phyloP scores from a whole-genome alignment of 352 stramenopile species.

The Phytopythium delawarense region DNA sequence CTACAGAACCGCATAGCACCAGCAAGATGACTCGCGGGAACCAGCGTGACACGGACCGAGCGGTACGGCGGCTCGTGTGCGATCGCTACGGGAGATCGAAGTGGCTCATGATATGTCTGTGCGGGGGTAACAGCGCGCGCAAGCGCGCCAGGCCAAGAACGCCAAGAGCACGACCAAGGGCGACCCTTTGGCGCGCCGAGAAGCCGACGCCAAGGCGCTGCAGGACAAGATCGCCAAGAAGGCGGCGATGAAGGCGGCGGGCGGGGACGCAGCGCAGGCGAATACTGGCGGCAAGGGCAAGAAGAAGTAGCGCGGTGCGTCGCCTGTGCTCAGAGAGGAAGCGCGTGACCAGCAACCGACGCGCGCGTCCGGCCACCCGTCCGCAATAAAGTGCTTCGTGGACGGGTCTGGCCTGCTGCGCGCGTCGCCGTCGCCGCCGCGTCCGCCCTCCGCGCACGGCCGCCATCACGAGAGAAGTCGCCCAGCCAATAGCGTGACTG shows the following conservation, averaged over 20 bases:
- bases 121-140: conserved; percentile 40
- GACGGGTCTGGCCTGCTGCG: background rate
- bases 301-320: conserved; percentile 23
- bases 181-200: conserved; percentile 55
- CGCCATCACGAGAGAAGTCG: background rate
- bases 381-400: conserved; percentile 6
- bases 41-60: conserved; percentile 71
- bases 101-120: too few relatives aligned
- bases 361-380: background rate
- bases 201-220: conserved; percentile 72
- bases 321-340: conserved; percentile 7
- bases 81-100: too few relatives aligned
- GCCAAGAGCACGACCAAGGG: conserved; percentile 36
- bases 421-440: background rate
- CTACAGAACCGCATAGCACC: background rate
- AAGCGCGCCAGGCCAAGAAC: conserved; percentile 59
- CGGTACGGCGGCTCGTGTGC: conserved; percentile 23
- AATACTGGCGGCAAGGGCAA: conserved; percentile 23
- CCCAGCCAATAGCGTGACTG: background rate
- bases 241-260: conserved; percentile 53
- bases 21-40: conserved; percentile 70
- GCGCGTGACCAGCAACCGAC: background rate
- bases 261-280: conserved; percentile 20
- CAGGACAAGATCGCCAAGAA: conserved; percentile 83
- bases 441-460: background rate